Evolutionary conservation across 2,329 filamentous ascomycete genomes (phyloP).

Genomic region (Colletotrichum coccodes): DNA sequence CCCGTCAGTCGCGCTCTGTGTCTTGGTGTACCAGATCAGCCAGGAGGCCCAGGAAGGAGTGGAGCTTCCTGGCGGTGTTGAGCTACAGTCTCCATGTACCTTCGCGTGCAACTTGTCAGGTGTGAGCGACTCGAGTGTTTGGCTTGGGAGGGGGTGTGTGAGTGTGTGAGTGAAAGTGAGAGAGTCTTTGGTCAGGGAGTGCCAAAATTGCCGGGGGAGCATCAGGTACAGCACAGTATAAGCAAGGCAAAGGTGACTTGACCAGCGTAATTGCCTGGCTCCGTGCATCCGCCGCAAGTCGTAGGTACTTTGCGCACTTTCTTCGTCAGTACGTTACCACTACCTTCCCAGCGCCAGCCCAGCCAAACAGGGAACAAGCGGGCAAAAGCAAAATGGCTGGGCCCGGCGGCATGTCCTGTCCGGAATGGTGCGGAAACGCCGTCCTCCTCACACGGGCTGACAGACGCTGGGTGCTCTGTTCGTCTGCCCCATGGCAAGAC

Average conservation of each 20-base stretch:
- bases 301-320: conserved; percentile 32
- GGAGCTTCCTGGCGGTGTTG: conserved; percentile 30
- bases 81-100: conserved; percentile 25
- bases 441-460: background rate
- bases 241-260: conserved; percentile 21
- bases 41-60: conserved; percentile 28
- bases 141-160: conserved; percentile 31
- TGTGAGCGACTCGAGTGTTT: conserved; percentile 33
- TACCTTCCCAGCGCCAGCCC: conserved; percentile 16
- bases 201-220: conserved; percentile 23
- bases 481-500: conserved; percentile 15
- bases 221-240: conserved; percentile 34
- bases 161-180: conserved; percentile 5
- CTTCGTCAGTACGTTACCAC: conserved; percentile 13
- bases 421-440: conserved; percentile 31
- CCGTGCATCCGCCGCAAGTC: conserved; percentile 29
- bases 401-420: conserved; percentile 17
- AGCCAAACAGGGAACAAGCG: conserved; percentile 30
- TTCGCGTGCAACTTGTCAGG: conserved; percentile 17
- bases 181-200: conserved; percentile 25
- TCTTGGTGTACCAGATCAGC: conserved; percentile 28
- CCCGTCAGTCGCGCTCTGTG: conserved; percentile 35
- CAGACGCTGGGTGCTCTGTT: background rate
- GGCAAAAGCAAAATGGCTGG: conserved; percentile 33
- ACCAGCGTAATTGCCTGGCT: conserved; percentile 29